Evolutionary conservation across 306 rosid species (phyloP), one percentile per base, ranked within the genome.

Genomic region (Bauhinia variegata): DNA sequence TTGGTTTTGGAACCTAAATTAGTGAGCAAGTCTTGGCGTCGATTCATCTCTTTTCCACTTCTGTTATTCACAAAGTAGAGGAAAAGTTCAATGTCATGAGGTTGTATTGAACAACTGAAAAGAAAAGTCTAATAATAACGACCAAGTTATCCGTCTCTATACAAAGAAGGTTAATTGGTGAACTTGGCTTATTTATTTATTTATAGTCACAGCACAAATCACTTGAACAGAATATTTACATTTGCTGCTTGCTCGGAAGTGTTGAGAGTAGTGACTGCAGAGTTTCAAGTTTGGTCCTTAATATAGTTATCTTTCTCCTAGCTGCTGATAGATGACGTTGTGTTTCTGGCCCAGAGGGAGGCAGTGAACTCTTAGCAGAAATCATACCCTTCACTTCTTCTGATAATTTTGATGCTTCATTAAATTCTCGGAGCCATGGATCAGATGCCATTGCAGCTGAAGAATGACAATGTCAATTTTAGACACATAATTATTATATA

Each of bases 291-390:
- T 70, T 81, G 30, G 80, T 77, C 70, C 83, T 67, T 8, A 81
- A 63, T 33, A 81, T 81, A 28, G 83, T 77, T 49, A 74, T 67
- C 72, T 81, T 81, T 76, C 83, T 77, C 63, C 80, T 75, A 53
- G 75, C 67, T 6, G 72, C 66, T 13, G 83, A 77, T 14, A 79
- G 33, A 49, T 77, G 79, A 43, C 86, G 80, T 13, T 69, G 83
- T 38, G 68, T 71, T 69, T 77, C 77, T 10, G 80, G 80, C 66
- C 83, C 83, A 73, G 83, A 74, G 31, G 67, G 63, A 17, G 78
- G 78, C 72, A 64, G 30, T 37, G 83, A 78, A 67, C 60, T 70
- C 63, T 54, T 69, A 38, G 51, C 75, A 54, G 78, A 58, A 44
- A 82, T 65, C 86, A 77, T 78, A 6, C 63, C 78, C 58, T 57